Conservation (phyloP, 441 rosid genomes). For the Gossypium trilobum region DNA sequence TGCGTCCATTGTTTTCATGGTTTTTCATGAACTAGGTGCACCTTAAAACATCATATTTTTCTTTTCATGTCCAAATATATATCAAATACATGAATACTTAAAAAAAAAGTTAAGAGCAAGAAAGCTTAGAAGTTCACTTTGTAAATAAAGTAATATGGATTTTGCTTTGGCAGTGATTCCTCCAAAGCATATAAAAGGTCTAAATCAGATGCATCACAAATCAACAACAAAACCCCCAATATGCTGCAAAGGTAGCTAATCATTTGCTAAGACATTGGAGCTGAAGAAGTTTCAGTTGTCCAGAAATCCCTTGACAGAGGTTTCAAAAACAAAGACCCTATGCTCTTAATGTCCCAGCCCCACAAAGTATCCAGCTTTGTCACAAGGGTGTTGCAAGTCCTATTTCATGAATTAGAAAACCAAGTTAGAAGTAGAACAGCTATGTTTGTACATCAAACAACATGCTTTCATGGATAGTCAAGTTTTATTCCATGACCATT, state of each 20-base stretch:
- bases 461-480: neutral
- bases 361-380: constrained; percentile 40
- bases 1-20: neutral
- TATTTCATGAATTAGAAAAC: constrained; percentile 42
- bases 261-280: neutral
- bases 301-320: constrained; percentile 20
- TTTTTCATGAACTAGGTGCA: neutral
- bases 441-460: neutral
- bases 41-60: neutral
- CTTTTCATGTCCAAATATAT: neutral
- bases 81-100: neutral
- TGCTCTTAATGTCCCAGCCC: constrained; percentile 18
- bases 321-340: constrained; percentile 23
- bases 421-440: constrained; percentile 44
- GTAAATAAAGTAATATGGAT: neutral
- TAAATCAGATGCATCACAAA: neutral
- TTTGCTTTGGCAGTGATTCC: neutral
- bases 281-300: neutral
- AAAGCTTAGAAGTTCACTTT: neutral
- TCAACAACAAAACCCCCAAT: neutral
- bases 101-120: neutral
- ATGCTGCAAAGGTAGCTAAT: neutral
- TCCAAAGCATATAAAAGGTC: neutral
- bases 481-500: neutral
- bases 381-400: constrained; percentile 86